Evolutionary conservation across 768 basidiomycete species (phyloP), one percentile per base, ranked within the genome.

Genomic region (Amanita subjunquillea): DNA sequence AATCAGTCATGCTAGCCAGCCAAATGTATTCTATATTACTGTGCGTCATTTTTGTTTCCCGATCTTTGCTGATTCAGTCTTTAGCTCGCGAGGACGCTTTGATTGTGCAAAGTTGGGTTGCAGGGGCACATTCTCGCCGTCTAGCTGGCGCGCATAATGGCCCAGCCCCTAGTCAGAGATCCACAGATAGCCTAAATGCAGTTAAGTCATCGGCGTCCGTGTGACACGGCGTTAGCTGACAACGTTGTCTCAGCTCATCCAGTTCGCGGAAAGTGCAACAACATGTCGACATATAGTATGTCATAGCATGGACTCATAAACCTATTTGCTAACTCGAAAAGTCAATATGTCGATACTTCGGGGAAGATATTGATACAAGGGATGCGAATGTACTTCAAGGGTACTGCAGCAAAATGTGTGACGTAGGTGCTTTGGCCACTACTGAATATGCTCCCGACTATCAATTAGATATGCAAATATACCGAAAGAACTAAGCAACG

Each of bases 21-120:
- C 0, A 89, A 86, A 67, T 91, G 89, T 57, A 69, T 91, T 25
- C 65, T 91, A 1, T 92, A 88, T 61, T 92, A 90, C 60, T 91
- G 89, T 87, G 56, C 60, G 80, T 48, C 32, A 38, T n/a, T 7
- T 37, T 13, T 13, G 27, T 20, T 36, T 55, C 2, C 45, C 10
- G 4, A 6, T 53, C 39, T 40, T 25, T 20, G 40, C 42, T 41
- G 41, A 8, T 30, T 20, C 47, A 32, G 32, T 48, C 39, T 45
- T 1, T 48, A 91, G 88, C 88, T 45, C 77, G 87, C n/a, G 87
- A 91, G 65, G 87, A 91, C 51, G 80, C 77, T 2, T 54, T 76
- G 27, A 69, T 73, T 43, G 78, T 84, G 36, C 76, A 71, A 57
- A 72, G 67, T 40, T 73, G 79, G 57, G 78, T 87, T 4, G 61